phyloP scores from a whole-genome alignment of 805 yeast genomes.

The Nakazawaea laoshanensis region DNA sequence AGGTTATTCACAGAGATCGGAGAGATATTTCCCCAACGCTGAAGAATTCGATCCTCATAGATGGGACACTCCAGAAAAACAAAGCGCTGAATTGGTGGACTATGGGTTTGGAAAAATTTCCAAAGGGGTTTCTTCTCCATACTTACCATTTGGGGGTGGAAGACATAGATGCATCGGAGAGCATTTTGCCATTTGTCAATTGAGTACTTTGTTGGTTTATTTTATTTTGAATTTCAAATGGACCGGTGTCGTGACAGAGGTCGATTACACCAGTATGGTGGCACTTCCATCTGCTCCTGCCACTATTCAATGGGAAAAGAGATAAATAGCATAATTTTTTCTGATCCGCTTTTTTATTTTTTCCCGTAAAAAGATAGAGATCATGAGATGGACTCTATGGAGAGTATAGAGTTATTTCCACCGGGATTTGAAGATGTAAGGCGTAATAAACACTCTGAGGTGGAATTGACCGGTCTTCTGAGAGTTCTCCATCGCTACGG shows the following conservation, averaged over 20 bases:
- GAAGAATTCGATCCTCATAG: conserved; percentile 73
- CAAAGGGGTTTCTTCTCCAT: conserved; percentile 93
- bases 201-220: conserved; percentile 77
- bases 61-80: conserved; percentile 47
- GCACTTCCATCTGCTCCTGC: conserved; percentile 83
- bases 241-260: conserved; percentile 57
- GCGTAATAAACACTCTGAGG: too few species aligned
- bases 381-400: too few species aligned
- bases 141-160: conserved; percentile 98
- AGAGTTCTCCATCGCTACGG: too few species aligned
- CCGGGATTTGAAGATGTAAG: too few species aligned
- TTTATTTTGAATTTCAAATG: conserved; percentile 72
- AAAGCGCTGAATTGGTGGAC: conserved; percentile 48
- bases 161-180: conserved; percentile 99
- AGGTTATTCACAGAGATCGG: conserved; percentile 78
- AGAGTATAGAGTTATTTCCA: too few species aligned
- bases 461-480: too few species aligned
- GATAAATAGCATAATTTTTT: conserved; percentile 22
- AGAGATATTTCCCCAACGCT: conserved; percentile 74
- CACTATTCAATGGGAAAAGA: conserved; percentile 60
- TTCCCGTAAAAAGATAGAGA: too few species aligned
- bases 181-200: conserved; percentile 92
- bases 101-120: conserved; percentile 94
- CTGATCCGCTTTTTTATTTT: too few species aligned
- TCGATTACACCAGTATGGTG: conserved; percentile 87